Base-by-base conservation (phyloP, 2,329 filamentous ascomycete genomes). In the Dactylonectria estremocensis region DNA sequence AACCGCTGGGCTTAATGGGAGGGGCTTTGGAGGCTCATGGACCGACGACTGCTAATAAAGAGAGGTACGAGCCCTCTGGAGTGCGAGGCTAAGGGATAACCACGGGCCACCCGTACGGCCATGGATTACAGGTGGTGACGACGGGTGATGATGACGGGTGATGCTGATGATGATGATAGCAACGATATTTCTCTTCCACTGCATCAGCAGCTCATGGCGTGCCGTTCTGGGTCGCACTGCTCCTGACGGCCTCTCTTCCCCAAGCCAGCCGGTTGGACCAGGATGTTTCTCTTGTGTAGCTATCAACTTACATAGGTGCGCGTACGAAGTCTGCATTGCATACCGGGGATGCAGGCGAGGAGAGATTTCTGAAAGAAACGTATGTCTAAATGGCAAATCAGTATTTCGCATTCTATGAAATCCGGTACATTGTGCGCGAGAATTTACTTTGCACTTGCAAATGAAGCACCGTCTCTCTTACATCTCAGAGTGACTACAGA, bases 1-100 rank as follows among this genome's bases (percentile, higher is more conserved):
- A 53, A 62, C 50, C 52, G 58, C 45, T 56, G 43, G 20, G 28
- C 28, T 37, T 53, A 45, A 57, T 33, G 45, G 53, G 60, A 46
- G 60, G 46, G 46, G 14, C 18, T 22, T 24, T 20, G 56, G 45
- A 49, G 31, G 55, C 20, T 14, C n/a, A 14, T 57, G 13, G 18
- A 31, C 46, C 11, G 31, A n/a, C 33, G n/a, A 40, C 35, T 40
- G 31, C 52, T 13, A 35, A 9, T 54, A n/a, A 16, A 33, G 14
- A 35, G 7, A 53, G 3, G 28, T 53, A 11, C 28, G 13, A 56
- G 53, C 40, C 40, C 40, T 5, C n/a, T 18, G 16, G 40, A n/a
- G 16, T 14, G 35, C 16, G 40, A 43, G 40, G n/a, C 16, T 14
- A 43, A 43, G 40, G 40, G 40, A 18, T 43, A 14, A 43, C 40